Percentiles rank a stretch among this genome's conserved stretches.
Conservation (phyloP, 2,329 filamentous ascomycete genomes). For the Verticillium nubilum region DNA sequence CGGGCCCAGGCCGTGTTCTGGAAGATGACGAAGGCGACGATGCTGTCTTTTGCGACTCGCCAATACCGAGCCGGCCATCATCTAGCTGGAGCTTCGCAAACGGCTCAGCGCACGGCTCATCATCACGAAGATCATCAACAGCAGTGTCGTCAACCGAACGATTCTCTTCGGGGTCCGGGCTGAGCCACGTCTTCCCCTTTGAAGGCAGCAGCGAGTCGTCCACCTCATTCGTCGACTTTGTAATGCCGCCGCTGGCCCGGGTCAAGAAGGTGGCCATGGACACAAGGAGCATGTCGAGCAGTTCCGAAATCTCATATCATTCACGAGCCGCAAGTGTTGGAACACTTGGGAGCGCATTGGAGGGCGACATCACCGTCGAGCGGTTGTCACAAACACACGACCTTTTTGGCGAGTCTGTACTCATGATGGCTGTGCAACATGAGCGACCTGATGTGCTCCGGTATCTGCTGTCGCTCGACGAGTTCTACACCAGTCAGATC, state of each 20-base stretch:
- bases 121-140: constrained; percentile 36
- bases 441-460: constrained; percentile 65
- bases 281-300: constrained; percentile 78
- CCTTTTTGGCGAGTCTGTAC: constrained; percentile 72
- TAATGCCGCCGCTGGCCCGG: constrained; percentile 38
- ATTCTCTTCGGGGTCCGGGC: constrained; percentile 50
- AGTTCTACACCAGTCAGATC: constrained; percentile 66
- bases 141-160: constrained; percentile 33
- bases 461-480: constrained; percentile 72
- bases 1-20: constrained; percentile 44
- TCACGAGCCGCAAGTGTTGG: constrained; percentile 75
- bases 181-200: constrained; percentile 90
- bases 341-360: constrained; percentile 66
- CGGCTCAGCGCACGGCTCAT: constrained; percentile 23
- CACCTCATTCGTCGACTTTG: constrained; percentile 13
- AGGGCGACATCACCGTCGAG: constrained; percentile 83
- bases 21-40: constrained; percentile 42
- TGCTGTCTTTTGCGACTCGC: constrained; percentile 30
- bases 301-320: constrained; percentile 76
- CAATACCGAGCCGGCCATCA: constrained; percentile 28
- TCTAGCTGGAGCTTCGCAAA: constrained; percentile 42
- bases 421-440: constrained; percentile 79
- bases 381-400: constrained; percentile 67
- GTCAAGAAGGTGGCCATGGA: constrained; percentile 86
- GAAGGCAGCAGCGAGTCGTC: constrained; percentile 38